Base-by-base conservation (phyloP, 768 basidiomycete species). In the Leccinellum rugosiceps region DNA sequence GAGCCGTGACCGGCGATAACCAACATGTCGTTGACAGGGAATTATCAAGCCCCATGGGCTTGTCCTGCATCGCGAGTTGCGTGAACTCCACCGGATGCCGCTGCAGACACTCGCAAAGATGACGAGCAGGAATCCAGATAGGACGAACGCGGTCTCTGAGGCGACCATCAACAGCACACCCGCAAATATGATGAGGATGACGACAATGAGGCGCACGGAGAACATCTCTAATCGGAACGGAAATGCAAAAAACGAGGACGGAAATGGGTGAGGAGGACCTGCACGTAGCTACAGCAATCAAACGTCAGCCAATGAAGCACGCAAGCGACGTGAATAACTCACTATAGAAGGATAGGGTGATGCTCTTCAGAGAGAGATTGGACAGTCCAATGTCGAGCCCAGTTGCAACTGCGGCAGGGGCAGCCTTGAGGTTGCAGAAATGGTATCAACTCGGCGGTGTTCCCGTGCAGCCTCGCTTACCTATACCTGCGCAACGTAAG, bases 261-360 rank as follows among this genome's bases (percentile, higher is more conserved):
- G 98, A 99, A 67, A 98, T 91, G 61, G 98, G 80, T 8, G 94
- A 92, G 25, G 97, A 98, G n/a, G 96, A 97, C 77, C 98, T 99
- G 86, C 90, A 90, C 97, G 98, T 99, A 23, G 97, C 97, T 99
- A 68, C 1, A 55, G 45, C 52, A 31, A 50, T 49, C 26, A 45
- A 11, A 21, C 32, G 45, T 68, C 60, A 70, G 30, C 25, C 6
- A 8, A 49, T 43, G 47, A 47, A 47, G 31, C 30, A 30, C 25
- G 17, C 50, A 15, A 19, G 41, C 4, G 13, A 17, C 30, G 17
- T 3, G 23, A 21, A 31, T 21, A 9, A 83, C 93, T 67, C 70
- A 97, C 97, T 99, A 75, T 98, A 99, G 66, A 99, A 95, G 3
- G 95, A 94, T 49, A 99, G 78, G 1, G 95, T 94, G 63, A 99